Evolutionary conservation across 495 filamentous ascomycete species (phyloP).

Genomic region (Chaetomium cochliodes): DNA sequence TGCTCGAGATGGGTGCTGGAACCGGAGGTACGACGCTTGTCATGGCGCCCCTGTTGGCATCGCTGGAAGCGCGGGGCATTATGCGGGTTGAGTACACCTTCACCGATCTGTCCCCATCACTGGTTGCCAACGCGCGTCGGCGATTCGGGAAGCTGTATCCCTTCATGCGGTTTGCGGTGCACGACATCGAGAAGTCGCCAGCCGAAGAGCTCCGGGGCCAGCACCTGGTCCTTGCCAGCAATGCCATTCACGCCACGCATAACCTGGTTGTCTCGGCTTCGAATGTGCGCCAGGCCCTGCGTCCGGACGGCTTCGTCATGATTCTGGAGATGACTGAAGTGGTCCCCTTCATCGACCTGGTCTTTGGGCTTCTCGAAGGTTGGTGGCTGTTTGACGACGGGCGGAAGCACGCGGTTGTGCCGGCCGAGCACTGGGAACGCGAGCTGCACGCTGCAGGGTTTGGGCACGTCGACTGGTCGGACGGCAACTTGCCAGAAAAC

Average conservation of each 20-base stretch:
- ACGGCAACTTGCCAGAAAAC: constrained; percentile 31
- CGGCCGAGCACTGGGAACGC: neutral
- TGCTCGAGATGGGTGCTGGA: neutral
- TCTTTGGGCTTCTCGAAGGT: constrained; percentile 53
- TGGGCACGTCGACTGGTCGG: constrained; percentile 22
- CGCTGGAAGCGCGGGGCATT: neutral
- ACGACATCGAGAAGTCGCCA: constrained; percentile 53
- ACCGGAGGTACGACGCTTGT: neutral
- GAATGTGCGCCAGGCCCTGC: constrained; percentile 38
- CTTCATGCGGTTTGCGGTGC: constrained; percentile 42
- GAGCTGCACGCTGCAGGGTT: constrained; percentile 1
- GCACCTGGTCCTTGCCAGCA: constrained; percentile 54
- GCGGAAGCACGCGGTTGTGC: neutral
- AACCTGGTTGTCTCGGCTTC: constrained; percentile 35
- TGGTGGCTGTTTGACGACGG: constrained; percentile 49
- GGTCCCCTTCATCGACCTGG: constrained; percentile 46
- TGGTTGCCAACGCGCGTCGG: neutral
- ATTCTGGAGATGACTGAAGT: constrained; percentile 42
- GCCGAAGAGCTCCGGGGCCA: constrained; percentile 48
- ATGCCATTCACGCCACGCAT: constrained; percentile 50
- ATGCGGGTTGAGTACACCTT: constrained; percentile 6
- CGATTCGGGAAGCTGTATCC: neutral
- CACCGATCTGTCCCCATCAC: neutral
- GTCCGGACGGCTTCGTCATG: constrained; percentile 42
- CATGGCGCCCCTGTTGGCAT: neutral